These are phyloP conservation scores for Candida insectalens DNA, from an alignment of 805 yeast species.

Conservation along the genomic window DNA sequence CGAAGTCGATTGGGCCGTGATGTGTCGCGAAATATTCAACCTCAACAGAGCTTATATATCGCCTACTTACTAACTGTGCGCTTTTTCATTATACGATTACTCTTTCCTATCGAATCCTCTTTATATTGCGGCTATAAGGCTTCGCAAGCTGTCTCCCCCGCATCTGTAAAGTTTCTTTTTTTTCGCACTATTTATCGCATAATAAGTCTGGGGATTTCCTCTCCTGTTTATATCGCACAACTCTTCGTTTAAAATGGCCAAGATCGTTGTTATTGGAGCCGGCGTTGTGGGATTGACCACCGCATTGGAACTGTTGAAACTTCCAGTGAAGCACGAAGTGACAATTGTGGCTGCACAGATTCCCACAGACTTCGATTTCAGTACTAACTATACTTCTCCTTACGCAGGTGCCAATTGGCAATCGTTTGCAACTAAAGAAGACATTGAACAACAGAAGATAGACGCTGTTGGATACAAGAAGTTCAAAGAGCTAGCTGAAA, in stretches of 20 bases:
- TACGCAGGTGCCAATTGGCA: conserved; percentile 70
- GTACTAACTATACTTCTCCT: conserved; percentile 47
- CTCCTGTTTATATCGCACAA: no score
- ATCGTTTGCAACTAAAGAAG: conserved; percentile 43
- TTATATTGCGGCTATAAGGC: no score
- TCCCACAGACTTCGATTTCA: conserved; percentile 46
- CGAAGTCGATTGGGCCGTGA: conserved; percentile 79
- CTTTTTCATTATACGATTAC: no score
- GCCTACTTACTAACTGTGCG: conserved; percentile 13
- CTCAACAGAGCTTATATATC: conserved; percentile 61
- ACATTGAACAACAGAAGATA: conserved; percentile 20
- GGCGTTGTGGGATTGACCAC: conserved; percentile 51
- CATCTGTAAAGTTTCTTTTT: no score
- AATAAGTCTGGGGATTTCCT: no score
- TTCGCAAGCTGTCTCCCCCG: no score
- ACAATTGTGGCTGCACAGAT: conserved; percentile 34
- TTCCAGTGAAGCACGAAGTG: conserved; percentile 27
- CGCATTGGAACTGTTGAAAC: conserved; percentile 31
- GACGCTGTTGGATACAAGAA: conserved; percentile 42
- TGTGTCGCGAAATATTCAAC: conserved; percentile 75
- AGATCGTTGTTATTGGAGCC: conserved; percentile 24
- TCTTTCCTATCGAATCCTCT: no score
- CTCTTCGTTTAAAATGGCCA: no score
- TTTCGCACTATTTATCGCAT: no score
- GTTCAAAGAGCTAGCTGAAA: conserved; percentile 34